These are phyloP conservation scores for Coemansia sp. DNA, from an alignment of 192 early-diverging fungal genomes.

Conservation along the genomic window DNA sequence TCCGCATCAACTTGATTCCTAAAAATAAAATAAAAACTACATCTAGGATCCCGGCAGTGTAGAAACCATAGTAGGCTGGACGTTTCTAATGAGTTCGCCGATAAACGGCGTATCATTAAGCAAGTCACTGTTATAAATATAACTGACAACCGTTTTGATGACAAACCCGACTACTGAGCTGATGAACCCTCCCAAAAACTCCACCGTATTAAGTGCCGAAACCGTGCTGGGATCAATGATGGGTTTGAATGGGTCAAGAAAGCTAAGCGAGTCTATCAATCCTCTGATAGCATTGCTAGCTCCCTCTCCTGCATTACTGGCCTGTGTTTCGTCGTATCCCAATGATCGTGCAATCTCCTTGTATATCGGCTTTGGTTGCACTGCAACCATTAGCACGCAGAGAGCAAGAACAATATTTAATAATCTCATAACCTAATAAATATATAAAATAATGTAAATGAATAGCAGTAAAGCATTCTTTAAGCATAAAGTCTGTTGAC, in stretches of 20 bases:
- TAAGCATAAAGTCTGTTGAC: not conserved
- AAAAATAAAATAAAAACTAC: no score
- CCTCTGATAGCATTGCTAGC: constrained; percentile 15
- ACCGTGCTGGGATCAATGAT: constrained; percentile 24
- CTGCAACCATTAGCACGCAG: no score
- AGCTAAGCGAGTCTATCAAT: constrained; percentile 9
- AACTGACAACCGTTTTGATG: constrained; percentile 13
- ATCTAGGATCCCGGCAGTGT: no score
- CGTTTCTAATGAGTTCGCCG: constrained; percentile 38
- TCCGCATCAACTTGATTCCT: no score
- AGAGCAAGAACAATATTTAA: not conserved
- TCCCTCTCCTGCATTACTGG: constrained; percentile 18
- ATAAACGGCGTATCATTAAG: constrained; percentile 43
- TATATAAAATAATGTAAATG: not conserved
- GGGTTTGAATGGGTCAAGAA: constrained; percentile 33
- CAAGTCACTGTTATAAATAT: constrained; percentile 24
- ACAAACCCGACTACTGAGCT: constrained; percentile 23
- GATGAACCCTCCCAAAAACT: constrained; percentile 24
- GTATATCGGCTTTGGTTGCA: constrained; percentile 25
- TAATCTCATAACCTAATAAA: not conserved
- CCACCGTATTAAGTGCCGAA: constrained; percentile 20
- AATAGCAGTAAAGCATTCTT: no score
- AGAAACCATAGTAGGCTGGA: constrained; percentile 16
- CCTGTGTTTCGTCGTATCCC: constrained; percentile 22
- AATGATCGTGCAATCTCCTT: constrained; percentile 36